Conservation (phyloP, 768 basidiomycete genomes). For the Postia placenta region DNA sequence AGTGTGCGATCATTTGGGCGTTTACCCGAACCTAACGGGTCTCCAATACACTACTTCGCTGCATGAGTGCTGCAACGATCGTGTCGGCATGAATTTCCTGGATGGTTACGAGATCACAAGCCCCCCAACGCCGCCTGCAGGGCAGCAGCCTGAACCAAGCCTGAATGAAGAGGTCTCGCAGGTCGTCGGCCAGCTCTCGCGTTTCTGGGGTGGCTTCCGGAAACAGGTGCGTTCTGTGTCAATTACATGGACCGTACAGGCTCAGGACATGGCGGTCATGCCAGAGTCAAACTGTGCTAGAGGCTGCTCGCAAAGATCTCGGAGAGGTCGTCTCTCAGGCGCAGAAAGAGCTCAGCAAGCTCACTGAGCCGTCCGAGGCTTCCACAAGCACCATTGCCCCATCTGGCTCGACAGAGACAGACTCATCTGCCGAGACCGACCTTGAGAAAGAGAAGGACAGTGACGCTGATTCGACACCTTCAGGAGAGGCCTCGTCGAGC, state of each 20-base stretch:
- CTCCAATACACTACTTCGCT: no score
- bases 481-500: background rate
- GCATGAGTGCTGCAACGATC: no score
- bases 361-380: constrained; percentile 37
- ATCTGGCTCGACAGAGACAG: constrained; percentile 8
- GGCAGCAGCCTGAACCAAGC: constrained; percentile 40
- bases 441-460: constrained; percentile 3
- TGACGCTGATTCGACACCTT: constrained; percentile 2
- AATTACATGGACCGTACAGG: background rate
- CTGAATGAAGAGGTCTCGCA: constrained; percentile 86
- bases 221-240: constrained; percentile 70
- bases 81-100: constrained; percentile 78
- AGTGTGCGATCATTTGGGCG: no score
- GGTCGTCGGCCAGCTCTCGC: constrained; percentile 80
- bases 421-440: background rate
- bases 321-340: constrained; percentile 71
- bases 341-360: constrained; percentile 66
- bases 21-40: no score
- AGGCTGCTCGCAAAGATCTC: constrained; percentile 69
- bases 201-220: constrained; percentile 89
- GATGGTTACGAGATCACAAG: constrained; percentile 60
- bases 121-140: constrained; percentile 40
- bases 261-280: background rate
- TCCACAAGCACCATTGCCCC: constrained; percentile 5
- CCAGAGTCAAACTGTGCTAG: constrained; percentile 65